Base-by-base conservation (phyloP, 2,329 filamentous ascomycete species). In the Bertia moriformis region DNA sequence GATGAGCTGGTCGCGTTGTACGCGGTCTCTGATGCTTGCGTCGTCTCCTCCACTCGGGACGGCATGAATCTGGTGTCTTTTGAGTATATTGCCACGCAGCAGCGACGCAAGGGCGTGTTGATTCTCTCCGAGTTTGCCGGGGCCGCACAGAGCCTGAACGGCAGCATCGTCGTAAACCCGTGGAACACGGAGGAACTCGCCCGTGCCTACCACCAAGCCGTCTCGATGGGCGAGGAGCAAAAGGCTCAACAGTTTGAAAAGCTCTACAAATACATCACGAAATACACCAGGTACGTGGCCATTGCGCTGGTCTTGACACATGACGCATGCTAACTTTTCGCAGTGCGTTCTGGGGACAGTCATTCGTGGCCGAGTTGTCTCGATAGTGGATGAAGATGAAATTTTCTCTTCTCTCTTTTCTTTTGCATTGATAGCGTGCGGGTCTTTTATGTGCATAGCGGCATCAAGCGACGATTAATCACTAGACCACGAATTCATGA, bases 1-100 rank as follows among this genome's bases (percentile, higher is more conserved):
- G 87, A 95, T 48, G 91, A 96, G 62, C 75, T 98, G 22, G 88
- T 93, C 38, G 88, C 88, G 0, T 72, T 96, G 5, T 96, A 96
- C 55, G 84, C 86, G n/a, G 81, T 93, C 17, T 91, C 86, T 3
- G 91, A 95, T 54, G 84, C 86, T 35, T 94, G 88, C 55, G 72
- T 96, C 13, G 89, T 93, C 27, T 93, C 83, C 5, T 95, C 84
- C 3, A 96, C 85, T 14, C 82, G 91, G 38, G 91, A 98, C 55
- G 91, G 91, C 52, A 98, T 98, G 91, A 98, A 98, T 58, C 70
- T 98, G 19, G 91, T 96, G 22, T 93, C 87, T 1, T 96, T 95
- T 61, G 89, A 98, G 60, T 98, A 96, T 63, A 95, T 98, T 48
- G 89, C 89, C 18, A 87, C 84, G 3, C 89, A 98, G 55, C 75